A percentile compares a stretch with the other conserved stretches of the same genome.
Evolutionary conservation across 306 rosid species (phyloP).

Genomic region (Cicer bijugum): DNA sequence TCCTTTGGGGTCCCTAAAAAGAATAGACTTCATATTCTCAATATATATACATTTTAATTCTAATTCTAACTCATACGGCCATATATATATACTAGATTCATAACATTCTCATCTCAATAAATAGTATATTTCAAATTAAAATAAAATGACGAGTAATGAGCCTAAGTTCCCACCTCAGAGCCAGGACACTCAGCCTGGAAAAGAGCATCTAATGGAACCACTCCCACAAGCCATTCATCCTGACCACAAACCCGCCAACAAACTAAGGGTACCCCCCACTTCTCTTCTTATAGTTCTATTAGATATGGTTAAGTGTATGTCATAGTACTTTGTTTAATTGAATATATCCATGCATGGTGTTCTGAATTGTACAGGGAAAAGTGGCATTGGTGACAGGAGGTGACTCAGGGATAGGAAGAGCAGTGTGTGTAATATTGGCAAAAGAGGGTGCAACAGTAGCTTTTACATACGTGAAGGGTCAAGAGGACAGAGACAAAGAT

Average conservation of each 20-base stretch:
- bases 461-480: slow-evolving; percentile 64
- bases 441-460: slow-evolving; percentile 65
- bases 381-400: slow-evolving; percentile 74
- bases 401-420: slow-evolving; percentile 67
- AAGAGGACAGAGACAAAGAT: slow-evolving; percentile 59
- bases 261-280: slow-evolving; percentile 49
- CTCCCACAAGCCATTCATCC: slow-evolving; percentile 53
- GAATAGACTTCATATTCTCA: slow-evolving; percentile 2
- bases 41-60: not conserved
- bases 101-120: not conserved
- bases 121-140: not conserved
- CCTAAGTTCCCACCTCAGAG: slow-evolving; percentile 59
- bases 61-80: not conserved
- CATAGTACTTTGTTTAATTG: too few species aligned
- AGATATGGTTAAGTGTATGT: too few species aligned
- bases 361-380: slow-evolving; percentile 48
- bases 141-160: slow-evolving; percentile 46
- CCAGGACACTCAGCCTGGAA: slow-evolving; percentile 60
- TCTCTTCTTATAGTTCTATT: not conserved
- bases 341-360: too few species aligned
- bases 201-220: slow-evolving; percentile 60
- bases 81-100: not conserved
- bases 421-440: slow-evolving; percentile 51
- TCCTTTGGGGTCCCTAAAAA: slow-evolving; percentile 7
- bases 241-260: slow-evolving; percentile 55